Percentiles rank a stretch among this genome's conserved stretches.
These are phyloP conservation scores for Monosporozyma siamensis DNA, from an alignment of 805 yeast genomes.

Conservation along the genomic window DNA sequence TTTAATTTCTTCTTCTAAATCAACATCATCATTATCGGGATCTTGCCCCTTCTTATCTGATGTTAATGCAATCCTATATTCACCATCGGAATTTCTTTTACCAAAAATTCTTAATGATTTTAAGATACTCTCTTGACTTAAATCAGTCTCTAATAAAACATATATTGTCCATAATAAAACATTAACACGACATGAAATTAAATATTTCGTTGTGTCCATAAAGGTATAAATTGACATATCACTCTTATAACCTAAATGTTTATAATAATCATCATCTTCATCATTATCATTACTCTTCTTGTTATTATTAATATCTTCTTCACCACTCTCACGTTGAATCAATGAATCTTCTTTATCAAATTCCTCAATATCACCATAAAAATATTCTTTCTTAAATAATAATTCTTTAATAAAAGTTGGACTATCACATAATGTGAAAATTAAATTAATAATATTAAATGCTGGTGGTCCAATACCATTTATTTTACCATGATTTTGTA, in stretches of 20 bases:
- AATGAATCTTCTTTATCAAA: not conserved
- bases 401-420: not conserved
- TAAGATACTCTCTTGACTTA: constrained; percentile 41
- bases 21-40: constrained; percentile 18
- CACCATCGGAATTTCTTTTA: constrained; percentile 3
- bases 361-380: not conserved
- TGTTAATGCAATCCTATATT: constrained; percentile 7
- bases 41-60: constrained; percentile 7
- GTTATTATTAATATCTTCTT: constrained; percentile 8
- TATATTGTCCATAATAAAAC: constrained; percentile 79
- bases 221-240: constrained; percentile 58
- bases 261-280: no score
- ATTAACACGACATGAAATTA: constrained; percentile 57
- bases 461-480: constrained; percentile 2
- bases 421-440: constrained; percentile 64
- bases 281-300: no score
- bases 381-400: not conserved
- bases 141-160: constrained; percentile 66
- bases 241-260: constrained; percentile 9
- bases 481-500: constrained; percentile 43
- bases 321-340: constrained; percentile 12
- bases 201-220: constrained; percentile 50
- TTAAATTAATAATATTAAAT: constrained; percentile 59
- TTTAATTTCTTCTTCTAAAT: constrained; percentile 21
- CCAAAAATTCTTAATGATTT: constrained; percentile 18